A percentile compares a stretch with the other conserved stretches of the same genome.
phyloP scores from a whole-genome alignment of 257 asterid genomes.

The Rehmannia glutinosa region DNA sequence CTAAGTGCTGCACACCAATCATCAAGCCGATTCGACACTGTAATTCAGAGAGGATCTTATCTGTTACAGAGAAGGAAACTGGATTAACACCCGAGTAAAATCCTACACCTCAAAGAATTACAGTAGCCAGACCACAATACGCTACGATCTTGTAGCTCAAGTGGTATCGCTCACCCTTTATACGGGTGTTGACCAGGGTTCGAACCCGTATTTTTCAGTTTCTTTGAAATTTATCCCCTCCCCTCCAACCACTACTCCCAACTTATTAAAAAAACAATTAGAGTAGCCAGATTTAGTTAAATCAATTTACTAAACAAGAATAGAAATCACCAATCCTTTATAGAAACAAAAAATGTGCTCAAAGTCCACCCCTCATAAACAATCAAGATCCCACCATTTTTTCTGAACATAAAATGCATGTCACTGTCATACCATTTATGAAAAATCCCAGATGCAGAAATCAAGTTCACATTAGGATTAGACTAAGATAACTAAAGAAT shows the following conservation, averaged over 20 bases:
- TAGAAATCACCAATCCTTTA: not conserved
- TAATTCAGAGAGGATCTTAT: conserved; percentile 2
- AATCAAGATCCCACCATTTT: conserved; percentile 18
- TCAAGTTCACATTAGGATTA: not conserved
- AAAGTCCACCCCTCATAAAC: conserved; percentile 2
- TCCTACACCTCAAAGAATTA: conserved; percentile 4
- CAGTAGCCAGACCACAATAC: too few relatives aligned
- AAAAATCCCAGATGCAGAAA: conserved; percentile 14
- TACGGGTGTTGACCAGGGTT: too few relatives aligned
- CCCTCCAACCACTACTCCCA: too few relatives aligned
- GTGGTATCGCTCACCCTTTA: too few relatives aligned
- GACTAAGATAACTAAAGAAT: too few relatives aligned
- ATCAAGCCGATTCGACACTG: not conserved
- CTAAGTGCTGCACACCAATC: too few relatives aligned
- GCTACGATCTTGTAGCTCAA: too few relatives aligned
- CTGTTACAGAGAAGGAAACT: conserved; percentile 13
- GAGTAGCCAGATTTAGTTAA: conserved; percentile 18
- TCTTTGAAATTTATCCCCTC: too few relatives aligned
- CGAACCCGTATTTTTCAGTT: too few relatives aligned
- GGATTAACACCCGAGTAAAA: not conserved
- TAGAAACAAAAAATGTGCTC: not conserved
- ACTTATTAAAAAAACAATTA: too few relatives aligned
- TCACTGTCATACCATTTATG: not conserved
- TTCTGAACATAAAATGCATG: not conserved
- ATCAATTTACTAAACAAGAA: conserved; percentile 1